These are phyloP conservation scores for Triticum urartu DNA, from an alignment of 176 grass and related monocot species.

Conservation along the genomic window DNA sequence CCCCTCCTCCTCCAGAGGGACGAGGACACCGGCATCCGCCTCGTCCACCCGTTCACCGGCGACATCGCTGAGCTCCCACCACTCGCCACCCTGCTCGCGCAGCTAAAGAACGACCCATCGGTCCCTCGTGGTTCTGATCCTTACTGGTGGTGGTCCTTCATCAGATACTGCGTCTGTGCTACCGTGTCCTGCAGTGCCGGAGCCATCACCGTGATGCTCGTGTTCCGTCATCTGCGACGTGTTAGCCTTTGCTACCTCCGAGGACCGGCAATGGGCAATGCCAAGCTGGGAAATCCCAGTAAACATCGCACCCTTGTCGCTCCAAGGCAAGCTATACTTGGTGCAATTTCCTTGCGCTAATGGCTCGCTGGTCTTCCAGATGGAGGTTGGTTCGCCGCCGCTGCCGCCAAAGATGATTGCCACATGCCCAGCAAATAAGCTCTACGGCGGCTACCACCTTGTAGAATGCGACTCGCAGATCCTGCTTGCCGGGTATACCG, in stretches of 20 bases:
- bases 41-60: constrained; percentile 8
- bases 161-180: not conserved
- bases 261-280: not conserved
- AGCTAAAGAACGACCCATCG: not conserved
- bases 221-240: not conserved
- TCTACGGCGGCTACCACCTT: not conserved
- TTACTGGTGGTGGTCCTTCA: not conserved
- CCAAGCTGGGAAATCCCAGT: not conserved
- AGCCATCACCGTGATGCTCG: not conserved
- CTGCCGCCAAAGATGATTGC: not conserved
- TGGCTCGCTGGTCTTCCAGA: not conserved
- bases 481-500: not conserved
- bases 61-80: not conserved
- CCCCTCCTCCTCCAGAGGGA: no score
- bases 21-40: no score
- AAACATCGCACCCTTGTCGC: not conserved
- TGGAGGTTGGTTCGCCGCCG: not conserved
- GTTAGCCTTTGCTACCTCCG: not conserved
- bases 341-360: not conserved
- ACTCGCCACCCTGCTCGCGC: not conserved
- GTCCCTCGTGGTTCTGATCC: not conserved
- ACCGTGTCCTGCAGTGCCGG: not conserved
- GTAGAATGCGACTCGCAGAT: not conserved
- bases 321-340: not conserved
- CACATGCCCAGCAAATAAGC: not conserved